These are phyloP conservation scores for Besnoitia besnoiti DNA, from an alignment of 169 alveolate genomes.

Conservation along the genomic window DNA sequence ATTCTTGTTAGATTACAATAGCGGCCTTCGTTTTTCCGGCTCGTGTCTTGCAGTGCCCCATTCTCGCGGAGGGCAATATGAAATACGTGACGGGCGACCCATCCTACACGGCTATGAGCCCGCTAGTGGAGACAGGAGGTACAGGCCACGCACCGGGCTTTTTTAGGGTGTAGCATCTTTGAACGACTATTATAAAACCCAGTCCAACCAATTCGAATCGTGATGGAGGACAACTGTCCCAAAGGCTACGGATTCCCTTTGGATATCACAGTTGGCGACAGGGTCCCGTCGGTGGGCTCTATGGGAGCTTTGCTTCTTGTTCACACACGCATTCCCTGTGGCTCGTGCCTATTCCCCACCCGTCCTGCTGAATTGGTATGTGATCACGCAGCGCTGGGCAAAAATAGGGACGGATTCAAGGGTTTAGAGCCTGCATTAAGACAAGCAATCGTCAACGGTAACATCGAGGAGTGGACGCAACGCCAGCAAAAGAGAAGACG, in stretches of 20 bases:
- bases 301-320: no score
- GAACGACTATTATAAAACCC: no score
- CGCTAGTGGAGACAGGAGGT: conserved; percentile 29
- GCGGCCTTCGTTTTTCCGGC: background rate
- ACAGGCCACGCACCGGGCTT: background rate
- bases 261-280: no score
- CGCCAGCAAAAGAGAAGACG: background rate
- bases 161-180: no score
- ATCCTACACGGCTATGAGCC: background rate
- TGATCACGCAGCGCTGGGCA: conserved; percentile 29
- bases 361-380: background rate
- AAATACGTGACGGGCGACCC: background rate
- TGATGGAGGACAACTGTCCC: background rate
- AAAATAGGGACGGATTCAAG: conserved; percentile 27
- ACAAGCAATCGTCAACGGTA: background rate
- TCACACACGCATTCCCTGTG: no score
- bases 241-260: no score
- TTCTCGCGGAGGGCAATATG: conserved; percentile 27
- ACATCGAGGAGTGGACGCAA: background rate
- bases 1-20: background rate
- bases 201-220: no score
- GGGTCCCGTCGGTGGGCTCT: background rate
- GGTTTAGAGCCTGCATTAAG: conserved; percentile 8
- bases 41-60: conserved; percentile 11
- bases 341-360: no score